Evolutionary conservation across 768 basidiomycete genomes (phyloP).

Genomic region (Leccinum subgranulosum): DNA sequence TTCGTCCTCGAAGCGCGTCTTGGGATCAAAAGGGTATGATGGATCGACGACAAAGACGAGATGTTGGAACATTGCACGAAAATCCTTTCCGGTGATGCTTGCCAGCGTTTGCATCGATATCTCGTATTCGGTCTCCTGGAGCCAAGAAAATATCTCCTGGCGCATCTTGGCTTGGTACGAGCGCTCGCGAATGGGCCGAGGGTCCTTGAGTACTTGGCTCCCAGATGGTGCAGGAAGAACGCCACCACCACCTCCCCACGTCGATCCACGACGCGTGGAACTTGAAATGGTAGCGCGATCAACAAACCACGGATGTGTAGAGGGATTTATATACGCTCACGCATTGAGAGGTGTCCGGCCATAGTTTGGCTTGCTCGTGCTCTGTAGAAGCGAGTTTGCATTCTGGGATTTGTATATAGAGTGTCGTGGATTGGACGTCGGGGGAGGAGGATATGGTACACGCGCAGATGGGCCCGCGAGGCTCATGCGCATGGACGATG

Average conservation of each 20-base stretch:
- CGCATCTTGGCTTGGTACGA: conserved; percentile 73
- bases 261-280: conserved; percentile 74
- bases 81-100: conserved; percentile 85
- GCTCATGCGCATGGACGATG: conserved; percentile 58
- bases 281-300: conserved; percentile 28
- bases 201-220: conserved; percentile 64
- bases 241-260: conserved; percentile 54
- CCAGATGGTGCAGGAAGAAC: conserved; percentile 44
- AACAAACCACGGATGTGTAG: background rate
- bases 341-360: conserved; percentile 74
- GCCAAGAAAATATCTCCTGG: conserved; percentile 71
- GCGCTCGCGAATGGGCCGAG: conserved; percentile 73
- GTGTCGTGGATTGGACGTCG: conserved; percentile 56
- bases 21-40: conserved; percentile 52
- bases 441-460: conserved; percentile 44
- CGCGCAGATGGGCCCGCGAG: conserved; percentile 74
- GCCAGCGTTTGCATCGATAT: conserved; percentile 65
- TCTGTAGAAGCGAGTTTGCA: conserved; percentile 63
- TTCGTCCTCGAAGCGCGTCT: conserved; percentile 74
- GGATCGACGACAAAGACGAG: conserved; percentile 73
- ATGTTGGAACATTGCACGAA: conserved; percentile 78
- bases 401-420: conserved; percentile 71
- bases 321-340: conserved; percentile 34
- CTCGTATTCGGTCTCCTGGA: conserved; percentile 63
- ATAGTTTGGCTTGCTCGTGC: conserved; percentile 60